Base-by-base conservation (phyloP, 1,284 basidiomycete genomes). In the Boletus mariae region DNA sequence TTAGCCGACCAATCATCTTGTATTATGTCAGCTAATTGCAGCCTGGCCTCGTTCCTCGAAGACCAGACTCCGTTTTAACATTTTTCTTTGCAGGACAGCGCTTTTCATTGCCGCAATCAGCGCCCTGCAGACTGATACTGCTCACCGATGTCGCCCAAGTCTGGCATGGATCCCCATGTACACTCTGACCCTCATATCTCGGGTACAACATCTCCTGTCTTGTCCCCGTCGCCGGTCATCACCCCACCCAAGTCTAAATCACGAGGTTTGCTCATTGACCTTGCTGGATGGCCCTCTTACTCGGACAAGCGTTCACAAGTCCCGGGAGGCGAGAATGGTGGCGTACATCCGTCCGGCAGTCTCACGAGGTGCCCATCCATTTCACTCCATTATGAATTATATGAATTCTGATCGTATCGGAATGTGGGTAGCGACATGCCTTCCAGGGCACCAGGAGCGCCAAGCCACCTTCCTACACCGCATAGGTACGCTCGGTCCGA, bases 11-110 rank as follows among this genome's bases (percentile, higher is more conserved):
- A 42, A 26, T 44, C 20, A 26, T 17, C 23, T 15, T 5, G 17
- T n/a, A 52, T 62, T 65, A 65, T 20, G 54, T 65, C 63, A 65
- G 59, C 60, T 43, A 61, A 62, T 58, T 60, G 56, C 50, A 55
- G 17, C 34, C 35, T 40, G 52, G 43, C 57, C 63, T 60, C 63
- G 44, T 55, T 56, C 44, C 29, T 45, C 44, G 42, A 44, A 23
- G 38, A 40, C 38, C 4, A 40, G 20, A 40, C 46, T 8, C 35
- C 34, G 28, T 54, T 28, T 53, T 35, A 43, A 41, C 44, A 41
- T 32, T 54, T 51, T 64, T 56, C 38, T 26, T 12, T 25, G 5
- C 13, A 15, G 5, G 12, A 34, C 32, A 5, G 32, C 32, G 13
- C 32, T 15, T 34, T 34, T 34, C 32, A 34, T 34, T 34, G 29